Evolutionary conservation across 371 early-diverging fungal genomes (phyloP).

Genomic region (Blakeslea trispora): DNA sequence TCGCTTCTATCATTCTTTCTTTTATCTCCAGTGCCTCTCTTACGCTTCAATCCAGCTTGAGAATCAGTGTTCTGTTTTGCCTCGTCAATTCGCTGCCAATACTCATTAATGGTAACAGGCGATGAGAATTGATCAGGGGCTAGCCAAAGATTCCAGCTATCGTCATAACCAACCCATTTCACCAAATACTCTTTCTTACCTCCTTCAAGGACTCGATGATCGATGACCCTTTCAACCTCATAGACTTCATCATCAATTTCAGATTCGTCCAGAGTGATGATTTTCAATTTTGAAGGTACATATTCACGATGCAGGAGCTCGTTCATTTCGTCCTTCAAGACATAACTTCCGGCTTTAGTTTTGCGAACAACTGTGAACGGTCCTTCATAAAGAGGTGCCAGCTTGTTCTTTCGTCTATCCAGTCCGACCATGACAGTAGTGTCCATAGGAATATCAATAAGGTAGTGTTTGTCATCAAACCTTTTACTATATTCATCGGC

Average conservation of each 20-base stretch:
- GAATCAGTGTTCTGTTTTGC: neutral
- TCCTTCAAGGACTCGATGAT: conserved; percentile 2
- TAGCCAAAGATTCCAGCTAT: conserved; percentile 11
- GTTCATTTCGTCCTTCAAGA: conserved; percentile 13
- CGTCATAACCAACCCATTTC: conserved; percentile 10
- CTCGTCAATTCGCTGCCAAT: conserved; percentile 7
- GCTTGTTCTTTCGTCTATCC: conserved; percentile 1
- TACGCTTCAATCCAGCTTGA: too few relatives aligned
- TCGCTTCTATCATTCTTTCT: too few relatives aligned
- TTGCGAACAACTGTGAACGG: conserved; percentile 21
- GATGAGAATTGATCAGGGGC: neutral
- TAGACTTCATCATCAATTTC: conserved; percentile 7
- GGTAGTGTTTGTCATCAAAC: conserved; percentile 8
- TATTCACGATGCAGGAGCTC: conserved; percentile 14
- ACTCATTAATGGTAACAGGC: conserved; percentile 3
- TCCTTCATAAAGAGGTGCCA: conserved; percentile 12
- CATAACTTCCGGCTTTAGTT: conserved; percentile 21
- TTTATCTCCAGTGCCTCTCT: too few relatives aligned
- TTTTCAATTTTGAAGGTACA: conserved; percentile 17
- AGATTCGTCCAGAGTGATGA: neutral
- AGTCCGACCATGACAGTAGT: conserved; percentile 13
- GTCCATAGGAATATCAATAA: conserved; percentile 6
- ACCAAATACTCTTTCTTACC: conserved; percentile 3
- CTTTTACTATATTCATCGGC: conserved; percentile 6
- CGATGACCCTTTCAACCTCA: conserved; percentile 5